phyloP scores from a whole-genome alignment of 192 early-diverging fungal species.

The Coemansia sp. region DNA sequence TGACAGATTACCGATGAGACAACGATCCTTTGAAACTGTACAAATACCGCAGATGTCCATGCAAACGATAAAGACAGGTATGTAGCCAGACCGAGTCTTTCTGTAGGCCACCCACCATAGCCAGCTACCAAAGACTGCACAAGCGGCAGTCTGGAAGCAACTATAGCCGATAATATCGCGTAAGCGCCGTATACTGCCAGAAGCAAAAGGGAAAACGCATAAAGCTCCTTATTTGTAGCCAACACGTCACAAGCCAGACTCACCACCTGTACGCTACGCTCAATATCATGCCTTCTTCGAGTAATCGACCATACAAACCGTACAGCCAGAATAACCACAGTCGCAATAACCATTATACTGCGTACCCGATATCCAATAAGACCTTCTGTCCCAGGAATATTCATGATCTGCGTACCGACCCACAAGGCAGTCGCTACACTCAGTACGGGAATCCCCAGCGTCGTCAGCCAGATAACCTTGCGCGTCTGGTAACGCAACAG shows the following conservation, averaged over 20 bases:
- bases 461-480: conserved; percentile 49
- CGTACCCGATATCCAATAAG: conserved; percentile 39
- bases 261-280: conserved; percentile 43
- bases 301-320: conserved; percentile 45
- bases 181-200: conserved; percentile 42
- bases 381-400: conserved; percentile 27
- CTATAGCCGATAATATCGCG: conserved; percentile 25
- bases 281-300: conserved; percentile 35
- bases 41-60: conserved; percentile 46
- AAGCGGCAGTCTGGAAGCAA: conserved; percentile 40
- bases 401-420: conserved; percentile 33
- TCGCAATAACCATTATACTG: conserved; percentile 24
- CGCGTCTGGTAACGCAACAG: conserved; percentile 44
- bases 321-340: conserved; percentile 33
- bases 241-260: conserved; percentile 37
- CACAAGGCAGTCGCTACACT: conserved; percentile 40
- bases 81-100: conserved; percentile 14
- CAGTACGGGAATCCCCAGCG: conserved; percentile 40
- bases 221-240: conserved; percentile 38
- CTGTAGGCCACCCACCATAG: not conserved
- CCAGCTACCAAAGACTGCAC: not conserved
- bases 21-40: conserved; percentile 37
- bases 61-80: conserved; percentile 40
- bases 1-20: conserved; percentile 47
- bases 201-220: conserved; percentile 43